These are phyloP conservation scores for Pleurotus djamor DNA, from an alignment of 768 basidiomycete species.

Conservation along the genomic window DNA sequence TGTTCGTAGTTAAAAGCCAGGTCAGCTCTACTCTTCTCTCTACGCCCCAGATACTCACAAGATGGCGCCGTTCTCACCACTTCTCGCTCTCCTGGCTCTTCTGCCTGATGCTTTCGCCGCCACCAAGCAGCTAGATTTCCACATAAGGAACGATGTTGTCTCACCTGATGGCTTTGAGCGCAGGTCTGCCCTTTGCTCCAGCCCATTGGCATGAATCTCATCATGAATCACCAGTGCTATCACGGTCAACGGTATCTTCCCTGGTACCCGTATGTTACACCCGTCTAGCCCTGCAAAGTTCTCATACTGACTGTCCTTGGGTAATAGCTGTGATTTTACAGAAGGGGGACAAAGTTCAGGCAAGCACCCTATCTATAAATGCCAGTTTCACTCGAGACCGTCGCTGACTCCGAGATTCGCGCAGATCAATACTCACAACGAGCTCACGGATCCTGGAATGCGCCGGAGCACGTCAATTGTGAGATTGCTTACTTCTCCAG, in stretches of 20 bases:
- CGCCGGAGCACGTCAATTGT: slow-evolving; percentile 39
- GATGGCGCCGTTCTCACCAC: slow-evolving; percentile 11
- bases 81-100: slow-evolving; percentile 6
- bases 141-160: slow-evolving; percentile 16
- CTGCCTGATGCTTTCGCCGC: slow-evolving; percentile 12
- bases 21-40: too few species aligned
- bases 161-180: slow-evolving; percentile 20
- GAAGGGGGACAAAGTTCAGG: too few species aligned
- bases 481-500: slow-evolving; percentile 9
- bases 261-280: slow-evolving; percentile 17
- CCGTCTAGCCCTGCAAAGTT: not conserved
- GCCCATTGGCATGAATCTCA: not conserved
- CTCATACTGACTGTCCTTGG: too few species aligned
- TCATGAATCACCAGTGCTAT: slow-evolving; percentile 18
- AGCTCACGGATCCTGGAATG: slow-evolving; percentile 34
- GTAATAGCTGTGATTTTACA: too few species aligned
- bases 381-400: too few species aligned
- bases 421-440: slow-evolving; percentile 30
- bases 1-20: slow-evolving; percentile 2
- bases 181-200: slow-evolving; percentile 7
- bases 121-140: slow-evolving; percentile 10
- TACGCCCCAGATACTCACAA: slow-evolving; percentile 4
- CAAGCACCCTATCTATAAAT: too few species aligned
- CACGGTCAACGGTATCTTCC: slow-evolving; percentile 23
- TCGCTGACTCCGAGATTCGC: too few species aligned